Evolutionary conservation across 768 basidiomycete species (phyloP), one percentile per base, ranked within the genome.

Genomic region (Mrakia gelida): DNA sequence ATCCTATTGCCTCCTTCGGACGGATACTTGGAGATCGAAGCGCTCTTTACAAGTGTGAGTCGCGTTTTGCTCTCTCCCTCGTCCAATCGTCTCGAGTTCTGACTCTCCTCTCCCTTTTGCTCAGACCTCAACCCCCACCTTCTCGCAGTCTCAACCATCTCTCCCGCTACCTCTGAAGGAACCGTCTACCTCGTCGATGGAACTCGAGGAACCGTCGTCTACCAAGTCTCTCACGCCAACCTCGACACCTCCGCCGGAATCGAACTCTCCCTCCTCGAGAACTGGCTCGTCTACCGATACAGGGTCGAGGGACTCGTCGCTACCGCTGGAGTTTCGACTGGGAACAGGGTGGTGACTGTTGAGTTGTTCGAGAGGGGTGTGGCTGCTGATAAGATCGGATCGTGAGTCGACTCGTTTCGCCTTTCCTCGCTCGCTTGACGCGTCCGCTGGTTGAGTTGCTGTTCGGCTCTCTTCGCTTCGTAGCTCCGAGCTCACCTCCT

Each of bases 271-370:
- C 85, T 98, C 75, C 87, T 88, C 32, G 95, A 98, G 85, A 97
- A 98, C 83, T 97, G 95, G 95, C 83, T 98, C 63, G 91, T 94
- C 11, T 96, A 94, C 85, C 87, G 91, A 77, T 95, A 92, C 82
- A 49, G 63, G n/a, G 94, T 90, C 82, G 91, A 93, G 73, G 88
- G 86, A 18, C 87, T 85, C 62, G 85, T 82, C 52, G 87, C 87
- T 32, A 81, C 83, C 6, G 88, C 85, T 2, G 84, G 87, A 26
- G 78, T 75, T 81, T 85, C 89, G 3, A 92, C 91, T 81, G 90
- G 92, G 0, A 89, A 91, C 82, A 87, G 89, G 71, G 84, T 96
- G 71, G 90, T 94, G 3, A 91, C 89, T 26, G 92, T 95, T 5
- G 96, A 98, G 85, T 85, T 97, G 68, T 97, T 95, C 83, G 95